Base-by-base conservation (phyloP, 2,329 filamentous ascomycete species). In the Grosmannia penicillata region DNA sequence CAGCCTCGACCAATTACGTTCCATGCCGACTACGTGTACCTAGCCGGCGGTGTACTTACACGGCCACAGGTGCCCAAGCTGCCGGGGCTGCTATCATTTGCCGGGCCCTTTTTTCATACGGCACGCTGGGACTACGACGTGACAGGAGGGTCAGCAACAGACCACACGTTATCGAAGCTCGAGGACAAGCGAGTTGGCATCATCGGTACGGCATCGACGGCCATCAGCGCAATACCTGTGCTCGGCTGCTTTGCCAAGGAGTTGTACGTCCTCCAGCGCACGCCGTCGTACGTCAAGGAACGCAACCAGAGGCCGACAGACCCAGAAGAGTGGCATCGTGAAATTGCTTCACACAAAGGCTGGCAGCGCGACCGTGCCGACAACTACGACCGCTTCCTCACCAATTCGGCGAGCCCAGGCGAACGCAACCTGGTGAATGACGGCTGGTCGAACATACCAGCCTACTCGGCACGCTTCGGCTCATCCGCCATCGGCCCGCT, bases 31-130 rank as follows among this genome's bases (percentile, higher is more conserved):
- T 66, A 61, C 40, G 51, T 65, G 8, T 45, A 57, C 21, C 30
- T 61, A 4, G 57, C 59, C 2, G 53, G 53, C 2, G 65, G 63
- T 2, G 44, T 62, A 3, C 45, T 67, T 5, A 59, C 58, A 6
- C 27, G 26, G 29, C 41, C 41, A 8, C 35, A 41, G 32, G 73
- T 75, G 0, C 62, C 70, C 37, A 75, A 67, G 61, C 44, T 33
- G 40, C 63, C 65, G 10, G 73, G 73, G 10, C 61, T 76, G 42
- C 61, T 71, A 14, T 65, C 61, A 15, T 80, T 76, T 60, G 61
- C 71, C 35, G 76, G 76, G n/a, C 51, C 61, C 17, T 63, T 75
- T 13, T 64, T 72, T 45, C 73, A 78, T 49, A 68, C 70, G 0
- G 71, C 69, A 1, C 69, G 69, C 51, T 76, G 73, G 73, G 59